A percentile compares a stretch with the other conserved stretches of the same genome.
These are phyloP conservation scores for Cyberlindnera subsufficiens DNA, from an alignment of 805 yeast species.

Conservation along the genomic window DNA sequence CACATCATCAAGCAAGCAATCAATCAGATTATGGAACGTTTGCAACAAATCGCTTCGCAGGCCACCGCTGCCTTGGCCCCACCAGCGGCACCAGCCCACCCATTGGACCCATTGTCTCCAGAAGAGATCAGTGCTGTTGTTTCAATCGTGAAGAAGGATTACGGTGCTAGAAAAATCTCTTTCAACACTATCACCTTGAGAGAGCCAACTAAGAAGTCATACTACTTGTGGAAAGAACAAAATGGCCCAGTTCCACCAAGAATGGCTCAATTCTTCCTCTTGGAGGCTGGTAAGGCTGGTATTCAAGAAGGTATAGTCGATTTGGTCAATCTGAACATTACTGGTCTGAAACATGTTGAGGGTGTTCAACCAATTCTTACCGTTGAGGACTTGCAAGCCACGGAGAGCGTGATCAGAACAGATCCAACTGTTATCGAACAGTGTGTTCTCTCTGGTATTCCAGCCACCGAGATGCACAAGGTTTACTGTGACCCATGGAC, in stretches of 20 bases:
- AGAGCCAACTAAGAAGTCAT: constrained; percentile 64
- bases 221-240: constrained; percentile 58
- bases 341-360: constrained; percentile 41
- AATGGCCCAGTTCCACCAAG: constrained; percentile 61
- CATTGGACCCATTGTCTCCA: constrained; percentile 65
- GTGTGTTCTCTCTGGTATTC: constrained; percentile 64
- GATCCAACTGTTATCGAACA: constrained; percentile 71
- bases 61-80: constrained; percentile 49
- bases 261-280: constrained; percentile 58
- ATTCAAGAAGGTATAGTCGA: constrained; percentile 69
- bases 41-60: constrained; percentile 57
- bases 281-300: constrained; percentile 54
- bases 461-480: constrained; percentile 40
- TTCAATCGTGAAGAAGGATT: constrained; percentile 43
- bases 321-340: constrained; percentile 40
- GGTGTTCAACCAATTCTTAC: constrained; percentile 75
- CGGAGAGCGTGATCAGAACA: constrained; percentile 61
- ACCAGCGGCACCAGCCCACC: constrained; percentile 55
- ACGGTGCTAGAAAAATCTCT: constrained; percentile 36
- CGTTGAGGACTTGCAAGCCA: constrained; percentile 54
- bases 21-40: constrained; percentile 47
- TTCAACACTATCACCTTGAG: constrained; percentile 68
- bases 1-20: neutral
- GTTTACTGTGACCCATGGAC: constrained; percentile 69
- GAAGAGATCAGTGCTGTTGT: constrained; percentile 57